A percentile compares a stretch with the other conserved stretches of the same genome.
Conservation (phyloP, 2,329 filamentous ascomycete genomes). For the Paecilomyces sp. region DNA sequence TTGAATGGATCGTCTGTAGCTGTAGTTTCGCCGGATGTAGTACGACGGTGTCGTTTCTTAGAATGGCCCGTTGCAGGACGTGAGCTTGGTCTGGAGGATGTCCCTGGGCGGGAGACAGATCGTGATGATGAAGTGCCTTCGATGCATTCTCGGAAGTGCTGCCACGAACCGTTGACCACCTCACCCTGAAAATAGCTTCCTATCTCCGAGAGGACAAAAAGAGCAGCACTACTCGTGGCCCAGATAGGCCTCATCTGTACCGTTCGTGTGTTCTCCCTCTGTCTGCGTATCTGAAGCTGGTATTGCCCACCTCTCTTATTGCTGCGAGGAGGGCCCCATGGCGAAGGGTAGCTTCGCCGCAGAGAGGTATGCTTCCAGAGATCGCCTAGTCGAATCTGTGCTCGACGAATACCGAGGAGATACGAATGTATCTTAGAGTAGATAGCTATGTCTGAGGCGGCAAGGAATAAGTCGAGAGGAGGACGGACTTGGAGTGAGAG, state of each 20-base stretch:
- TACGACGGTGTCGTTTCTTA: background rate
- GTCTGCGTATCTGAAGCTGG: slow-evolving; percentile 55
- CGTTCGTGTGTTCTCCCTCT: slow-evolving; percentile 57
- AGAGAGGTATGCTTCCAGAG: slow-evolving; percentile 81
- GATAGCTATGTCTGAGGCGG: slow-evolving; percentile 63
- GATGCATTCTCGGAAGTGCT: slow-evolving; percentile 72
- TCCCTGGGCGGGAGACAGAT: slow-evolving; percentile 16
- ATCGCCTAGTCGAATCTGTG: slow-evolving; percentile 74
- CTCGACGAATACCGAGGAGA: slow-evolving; percentile 74
- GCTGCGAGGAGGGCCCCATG: slow-evolving; percentile 57
- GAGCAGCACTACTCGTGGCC: slow-evolving; percentile 79
- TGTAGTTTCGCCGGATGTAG: background rate
- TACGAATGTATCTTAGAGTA: slow-evolving; percentile 88
- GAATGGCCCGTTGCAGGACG: slow-evolving; percentile 2
- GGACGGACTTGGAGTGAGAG: slow-evolving; percentile 68
- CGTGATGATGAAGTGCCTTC: slow-evolving; percentile 31
- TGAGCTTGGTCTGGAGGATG: slow-evolving; percentile 2
- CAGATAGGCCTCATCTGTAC: slow-evolving; percentile 72
- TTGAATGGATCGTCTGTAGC: slow-evolving; percentile 10
- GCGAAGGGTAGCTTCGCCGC: slow-evolving; percentile 68
- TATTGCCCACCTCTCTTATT: slow-evolving; percentile 54
- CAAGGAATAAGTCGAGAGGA: slow-evolving; percentile 82
- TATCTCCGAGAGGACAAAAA: slow-evolving; percentile 84
- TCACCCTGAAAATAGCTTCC: slow-evolving; percentile 86
- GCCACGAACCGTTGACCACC: slow-evolving; percentile 74